Base-by-base conservation (phyloP, 176 grass and related monocot species). In the Miscanthus lutarioriparius region DNA sequence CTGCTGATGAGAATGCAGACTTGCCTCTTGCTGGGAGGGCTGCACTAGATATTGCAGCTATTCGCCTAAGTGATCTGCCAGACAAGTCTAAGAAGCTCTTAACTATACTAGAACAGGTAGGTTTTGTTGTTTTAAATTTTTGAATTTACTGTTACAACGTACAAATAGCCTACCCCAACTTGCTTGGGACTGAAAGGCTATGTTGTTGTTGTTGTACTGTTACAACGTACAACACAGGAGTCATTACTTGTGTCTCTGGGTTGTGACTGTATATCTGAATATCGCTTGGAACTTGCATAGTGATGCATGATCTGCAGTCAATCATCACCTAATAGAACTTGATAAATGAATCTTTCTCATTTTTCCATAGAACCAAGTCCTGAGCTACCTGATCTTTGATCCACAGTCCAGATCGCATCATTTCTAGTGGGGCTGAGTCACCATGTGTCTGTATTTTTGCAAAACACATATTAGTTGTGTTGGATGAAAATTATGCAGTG, bases 31-130 rank as follows among this genome's bases (percentile, higher is more conserved):
- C 74, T 77, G 85, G 89, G 67, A 95, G 88, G 72, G 82, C 86
- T 63, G 91, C 86, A 7, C 86, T 99, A 76, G 93, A 99, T 92
- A 88, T 96, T 71, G 83, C 91, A 39, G 81, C 88, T 90, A 90
- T 99, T 85, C 89, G 90, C 72, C 93, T 99, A 76, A 92, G 74
- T 47, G 94, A 89, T 90, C 88, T 92, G 74, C 96, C 93, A 81
- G 96, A 99, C 36, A 99, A 99, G 80, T 84, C 93, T 79, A 93
- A 90, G 89, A 96, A 96, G 84, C 91, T 96, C 86, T 89, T 94
- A 44, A 77, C 86, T 92, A 61, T 96, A 61, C 49, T 99, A 65
- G 93, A 99, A 64, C 93, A 99, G 93, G 97, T 87, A 92, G 40
- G 81, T 87, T 85, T 33, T 70, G 41, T 71, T 25, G 22, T 72